Base-by-base conservation (phyloP, 768 basidiomycete genomes). In the Obba rivulosa region DNA sequence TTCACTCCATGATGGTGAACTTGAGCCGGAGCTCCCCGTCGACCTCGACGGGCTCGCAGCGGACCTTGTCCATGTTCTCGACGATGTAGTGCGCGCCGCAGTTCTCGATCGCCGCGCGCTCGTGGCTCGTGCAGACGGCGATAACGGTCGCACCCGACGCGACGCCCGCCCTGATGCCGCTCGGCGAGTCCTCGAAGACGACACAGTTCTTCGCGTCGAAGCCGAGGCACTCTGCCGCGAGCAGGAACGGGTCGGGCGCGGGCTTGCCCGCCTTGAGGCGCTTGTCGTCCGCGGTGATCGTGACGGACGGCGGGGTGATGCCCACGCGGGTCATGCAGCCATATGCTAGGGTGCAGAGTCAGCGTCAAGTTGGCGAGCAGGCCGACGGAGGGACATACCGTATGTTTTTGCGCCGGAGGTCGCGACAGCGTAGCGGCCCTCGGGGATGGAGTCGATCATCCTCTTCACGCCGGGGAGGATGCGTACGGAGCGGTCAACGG, bases 241-340 rank as follows among this genome's bases (percentile, higher is more conserved):
- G 80, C 52, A 81, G 69, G 72, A 81, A 81, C 1, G 79, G 80
- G 58, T 81, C 80, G 8, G 78, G 79, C 0, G 78, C 77, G 23
- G 80, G 80, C 62, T 81, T 81, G 20, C 80, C 80, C 0, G 77
- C 77, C 60, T 82, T 80, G 55, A 87, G 73, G 28, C 84, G 80
- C 56, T 81, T 78, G 71, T 87, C 83, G 61, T 87, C 85, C 36
- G 83, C 85, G 22, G 85, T 87, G 64, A 87, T 83, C 23, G 83
- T 86, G 35, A 86, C 77, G 40, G 69, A 63, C 20, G 85, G 85
- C 8, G 82, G 80, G 2, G 69, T 70, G 64, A 87, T 86, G 11
- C 82, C 83, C 23, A 83, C 84, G 40, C 83, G 80, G 4, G 73
- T 74, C 75, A 86, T 79, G 57, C 81, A 83, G n/a, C 83, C 83